phyloP scores from a whole-genome alignment of 2,329 filamentous ascomycete species.

The Aspergillus hiratsukae region DNA sequence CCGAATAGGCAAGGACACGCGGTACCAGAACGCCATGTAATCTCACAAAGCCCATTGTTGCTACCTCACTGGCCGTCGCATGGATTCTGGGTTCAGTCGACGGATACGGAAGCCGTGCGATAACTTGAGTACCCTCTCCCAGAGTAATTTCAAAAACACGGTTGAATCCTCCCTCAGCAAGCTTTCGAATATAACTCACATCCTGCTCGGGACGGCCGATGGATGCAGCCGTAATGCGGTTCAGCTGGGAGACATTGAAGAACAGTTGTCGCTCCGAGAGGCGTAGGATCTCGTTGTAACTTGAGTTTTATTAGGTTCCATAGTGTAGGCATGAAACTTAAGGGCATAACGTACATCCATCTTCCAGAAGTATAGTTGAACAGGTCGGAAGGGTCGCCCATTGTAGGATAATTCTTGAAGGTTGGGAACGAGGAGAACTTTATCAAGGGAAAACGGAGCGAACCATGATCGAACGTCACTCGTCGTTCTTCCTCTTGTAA shows the following conservation, averaged over 20 bases:
- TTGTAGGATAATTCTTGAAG: too few species aligned
- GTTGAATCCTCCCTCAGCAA: slow-evolving; percentile 28
- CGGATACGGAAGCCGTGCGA: slow-evolving; percentile 23
- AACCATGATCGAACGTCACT: too few species aligned
- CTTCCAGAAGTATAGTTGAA: too few species aligned
- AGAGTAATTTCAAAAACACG: slow-evolving; percentile 21
- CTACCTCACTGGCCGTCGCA: slow-evolving; percentile 36
- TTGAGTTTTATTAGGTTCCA: too few species aligned
- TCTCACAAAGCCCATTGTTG: slow-evolving; percentile 34
- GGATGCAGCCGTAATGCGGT: slow-evolving; percentile 9
- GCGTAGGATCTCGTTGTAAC: too few species aligned
- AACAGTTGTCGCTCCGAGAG: too few species aligned
- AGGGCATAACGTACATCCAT: too few species aligned
- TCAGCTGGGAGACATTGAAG: background rate
- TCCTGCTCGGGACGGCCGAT: slow-evolving; percentile 5
- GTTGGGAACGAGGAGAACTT: too few species aligned
- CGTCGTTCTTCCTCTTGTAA: too few species aligned
- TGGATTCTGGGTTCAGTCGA: slow-evolving; percentile 23
- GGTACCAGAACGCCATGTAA: slow-evolving; percentile 30
- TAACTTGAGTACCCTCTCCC: slow-evolving; percentile 16
- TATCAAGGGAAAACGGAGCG: too few species aligned
- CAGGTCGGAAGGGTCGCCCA: too few species aligned
- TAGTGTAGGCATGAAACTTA: too few species aligned
- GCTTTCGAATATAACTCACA: slow-evolving; percentile 11
- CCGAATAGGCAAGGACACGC: slow-evolving; percentile 31